Base-by-base conservation (phyloP, 805 yeast genomes). In the Ogataea kodamae region DNA sequence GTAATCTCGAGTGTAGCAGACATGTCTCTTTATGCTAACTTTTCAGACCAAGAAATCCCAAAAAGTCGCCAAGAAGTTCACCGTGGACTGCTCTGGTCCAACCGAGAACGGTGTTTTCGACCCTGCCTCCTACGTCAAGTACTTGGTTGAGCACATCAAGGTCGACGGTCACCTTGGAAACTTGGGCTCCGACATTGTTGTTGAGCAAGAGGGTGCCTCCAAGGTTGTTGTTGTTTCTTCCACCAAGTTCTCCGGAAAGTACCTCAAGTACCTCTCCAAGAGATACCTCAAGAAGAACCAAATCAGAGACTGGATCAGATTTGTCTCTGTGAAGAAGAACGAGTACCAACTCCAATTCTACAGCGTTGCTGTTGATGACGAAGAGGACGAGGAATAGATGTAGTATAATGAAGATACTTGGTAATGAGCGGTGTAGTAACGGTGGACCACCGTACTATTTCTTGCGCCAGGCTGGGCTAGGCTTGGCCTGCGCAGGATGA, bases 221-320 rank as follows among this genome's bases (percentile, higher is more conserved):
- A 78, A 85, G 66, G 81, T 85, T 65, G 87, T 92, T 64, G 85
- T 88, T 66, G 78, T 75, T 54, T 75, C 97, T 54, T 79, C 82
- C 72, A 72, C 95, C 72, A 82, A 87, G 76, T 90, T 92, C 92
- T 89, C 97, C 57, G 99, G 98, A 76, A 90, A 94, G 78, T 92
- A 92, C 95, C 82, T 90, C 70, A 92, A 94, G 80, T 92, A 92
- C 94, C 78, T 92, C 68, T 86, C 97, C 65, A 94, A 92, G 88
- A 90, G 95, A 80, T 92, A 86, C 92, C 86, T 92, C 74, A 94
- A 90, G 95, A 92, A 92, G 86, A 87, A 89, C 90, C 95, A 86
- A 76, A 85, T 90, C 78, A 88, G 97, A 80, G 97, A 92, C 79
- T 90, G 97, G 97, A 89, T 90, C 74, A 92, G 97, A 81, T 89